These are phyloP conservation scores for Tetragonia tetragonoides DNA, from an alignment of 148 eudicot species.

Conservation along the genomic window DNA sequence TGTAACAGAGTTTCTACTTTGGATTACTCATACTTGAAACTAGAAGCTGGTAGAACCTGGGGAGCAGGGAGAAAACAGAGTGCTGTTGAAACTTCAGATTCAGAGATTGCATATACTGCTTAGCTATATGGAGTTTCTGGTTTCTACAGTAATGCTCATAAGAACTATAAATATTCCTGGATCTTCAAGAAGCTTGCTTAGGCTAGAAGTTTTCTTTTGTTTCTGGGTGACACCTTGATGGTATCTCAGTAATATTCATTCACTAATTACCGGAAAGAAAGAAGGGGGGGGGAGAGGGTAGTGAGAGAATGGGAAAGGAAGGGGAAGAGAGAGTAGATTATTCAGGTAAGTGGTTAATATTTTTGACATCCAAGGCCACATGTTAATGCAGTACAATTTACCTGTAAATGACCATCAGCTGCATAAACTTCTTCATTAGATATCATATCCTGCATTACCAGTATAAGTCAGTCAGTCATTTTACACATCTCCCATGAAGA, in stretches of 20 bases:
- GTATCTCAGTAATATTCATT: no score
- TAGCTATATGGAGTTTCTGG: no score
- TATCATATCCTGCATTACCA: conserved; percentile 39
- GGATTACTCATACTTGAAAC: no score
- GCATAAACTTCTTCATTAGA: conserved; percentile 25
- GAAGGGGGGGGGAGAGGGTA: neutral
- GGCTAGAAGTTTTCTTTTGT: neutral
- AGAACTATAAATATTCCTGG: neutral
- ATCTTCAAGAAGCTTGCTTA: neutral
- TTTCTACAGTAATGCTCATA: no score
- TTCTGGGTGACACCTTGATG: neutral
- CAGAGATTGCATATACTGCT: no score
- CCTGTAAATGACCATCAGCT: conserved; percentile 32
- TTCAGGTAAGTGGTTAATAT: no score
- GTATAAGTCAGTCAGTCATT: neutral
- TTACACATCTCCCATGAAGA: neutral
- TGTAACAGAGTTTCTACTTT: no score
- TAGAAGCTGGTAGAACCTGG: no score
- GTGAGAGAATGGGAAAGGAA: neutral
- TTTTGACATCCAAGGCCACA: neutral
- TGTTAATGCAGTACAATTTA: conserved; percentile 6
- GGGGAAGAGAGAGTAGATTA: no score
- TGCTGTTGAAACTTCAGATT: no score
- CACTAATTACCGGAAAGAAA: no score
- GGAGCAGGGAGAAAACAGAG: no score